Conservation (phyloP, 345 rosid species). For the Lumnitzera racemosa region DNA sequence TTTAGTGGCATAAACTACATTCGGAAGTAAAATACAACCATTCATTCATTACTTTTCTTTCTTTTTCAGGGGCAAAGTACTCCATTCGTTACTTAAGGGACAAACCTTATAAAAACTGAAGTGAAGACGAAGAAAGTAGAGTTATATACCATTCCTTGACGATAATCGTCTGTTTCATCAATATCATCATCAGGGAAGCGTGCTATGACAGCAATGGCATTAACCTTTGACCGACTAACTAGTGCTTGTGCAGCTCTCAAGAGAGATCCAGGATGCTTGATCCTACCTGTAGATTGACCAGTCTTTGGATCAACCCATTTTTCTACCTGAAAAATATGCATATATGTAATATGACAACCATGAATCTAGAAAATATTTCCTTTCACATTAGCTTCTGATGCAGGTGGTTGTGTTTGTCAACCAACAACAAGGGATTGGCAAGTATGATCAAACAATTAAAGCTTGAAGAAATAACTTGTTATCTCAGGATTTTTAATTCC, state of each 20-base stretch:
- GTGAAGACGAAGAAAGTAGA: background rate
- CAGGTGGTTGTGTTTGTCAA: background rate
- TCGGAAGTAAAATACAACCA: background rate
- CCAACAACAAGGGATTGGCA: too few relatives aligned
- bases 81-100: background rate
- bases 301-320: constrained; percentile 50
- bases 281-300: constrained; percentile 57
- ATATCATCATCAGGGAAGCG: constrained; percentile 53
- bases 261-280: constrained; percentile 41
- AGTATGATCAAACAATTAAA: too few relatives aligned
- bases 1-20: background rate
- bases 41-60: too few relatives aligned
- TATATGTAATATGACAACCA: constrained; percentile 1
- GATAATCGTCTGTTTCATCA: constrained; percentile 37
- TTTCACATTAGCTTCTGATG: background rate
- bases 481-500: too few relatives aligned
- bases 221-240: constrained; percentile 30
- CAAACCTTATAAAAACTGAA: background rate
- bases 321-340: constrained; percentile 29
- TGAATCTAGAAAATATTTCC: background rate
- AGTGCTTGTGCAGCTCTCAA: constrained; percentile 40
- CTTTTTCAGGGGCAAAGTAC: background rate
- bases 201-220: constrained; percentile 51
- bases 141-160: constrained; percentile 41
- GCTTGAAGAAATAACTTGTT: too few relatives aligned